These are phyloP conservation scores for Solanum chacoense DNA, from an alignment of 305 asterid species.

Conservation along the genomic window DNA sequence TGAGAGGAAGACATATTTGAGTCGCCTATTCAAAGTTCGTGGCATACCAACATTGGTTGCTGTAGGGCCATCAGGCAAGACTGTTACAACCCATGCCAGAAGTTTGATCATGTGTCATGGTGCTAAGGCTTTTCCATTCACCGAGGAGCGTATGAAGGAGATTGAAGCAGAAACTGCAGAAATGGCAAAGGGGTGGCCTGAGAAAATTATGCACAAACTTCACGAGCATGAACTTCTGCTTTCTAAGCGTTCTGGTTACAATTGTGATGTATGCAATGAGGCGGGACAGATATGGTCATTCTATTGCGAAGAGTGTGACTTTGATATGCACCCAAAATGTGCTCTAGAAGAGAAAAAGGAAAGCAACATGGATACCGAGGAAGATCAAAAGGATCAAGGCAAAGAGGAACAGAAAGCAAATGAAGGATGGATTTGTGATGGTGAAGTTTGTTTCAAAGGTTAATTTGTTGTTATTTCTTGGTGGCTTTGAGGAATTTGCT, in stretches of 20 bases:
- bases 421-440: conserved; percentile 51
- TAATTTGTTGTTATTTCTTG: not conserved
- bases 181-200: conserved; percentile 70
- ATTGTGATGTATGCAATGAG: conserved; percentile 55
- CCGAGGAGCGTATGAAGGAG: conserved; percentile 64
- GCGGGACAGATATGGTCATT: conserved; percentile 61
- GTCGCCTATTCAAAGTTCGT: conserved; percentile 47
- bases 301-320: conserved; percentile 58
- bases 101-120: conserved; percentile 43
- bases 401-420: conserved; percentile 9
- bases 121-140: conserved; percentile 70
- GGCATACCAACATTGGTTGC: conserved; percentile 78
- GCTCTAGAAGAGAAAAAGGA: conserved; percentile 28
- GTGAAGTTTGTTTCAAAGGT: conserved; percentile 31
- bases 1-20: conserved; percentile 38
- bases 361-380: not conserved
- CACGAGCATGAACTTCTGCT: conserved; percentile 69
- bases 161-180: conserved; percentile 42
- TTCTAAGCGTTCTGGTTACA: conserved; percentile 24
- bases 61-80: conserved; percentile 58
- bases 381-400: not conserved
- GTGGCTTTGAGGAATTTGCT: not conserved
- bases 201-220: conserved; percentile 21
- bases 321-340: conserved; percentile 60
- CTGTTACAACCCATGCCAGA: conserved; percentile 50